phyloP scores from a whole-genome alignment of 192 early-diverging fungal genomes.

The Geosiphon pyriformis region DNA sequence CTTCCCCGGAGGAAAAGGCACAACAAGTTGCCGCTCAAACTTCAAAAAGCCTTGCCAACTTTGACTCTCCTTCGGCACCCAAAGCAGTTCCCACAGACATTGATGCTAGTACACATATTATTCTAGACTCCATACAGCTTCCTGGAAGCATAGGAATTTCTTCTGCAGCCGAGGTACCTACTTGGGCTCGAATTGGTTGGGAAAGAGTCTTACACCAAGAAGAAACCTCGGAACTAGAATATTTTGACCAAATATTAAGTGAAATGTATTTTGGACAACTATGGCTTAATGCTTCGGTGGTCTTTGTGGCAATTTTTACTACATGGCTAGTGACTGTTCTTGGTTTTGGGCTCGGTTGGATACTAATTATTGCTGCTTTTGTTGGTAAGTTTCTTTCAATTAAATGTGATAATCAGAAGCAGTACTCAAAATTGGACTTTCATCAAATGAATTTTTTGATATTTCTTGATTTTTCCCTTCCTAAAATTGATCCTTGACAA shows the following conservation, averaged over 20 bases:
- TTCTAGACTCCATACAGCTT: background rate
- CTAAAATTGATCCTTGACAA: background rate
- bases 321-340: slow-evolving; percentile 16
- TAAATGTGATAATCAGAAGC: background rate
- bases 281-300: slow-evolving; percentile 17
- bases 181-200: slow-evolving; percentile 18
- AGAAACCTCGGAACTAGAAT: background rate
- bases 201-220: background rate
- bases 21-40: background rate
- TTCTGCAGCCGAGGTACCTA: slow-evolving; percentile 3
- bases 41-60: background rate
- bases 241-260: slow-evolving; percentile 13
- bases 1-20: slow-evolving; percentile 13
- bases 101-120: background rate
- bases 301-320: slow-evolving; percentile 11
- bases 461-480: background rate
- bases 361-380: slow-evolving; percentile 14
- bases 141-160: slow-evolving; percentile 6
- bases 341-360: slow-evolving; percentile 20
- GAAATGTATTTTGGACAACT: slow-evolving; percentile 18
- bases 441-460: background rate
- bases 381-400: slow-evolving; percentile 16
- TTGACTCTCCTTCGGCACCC: too few relatives aligned
- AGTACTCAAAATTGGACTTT: background rate
- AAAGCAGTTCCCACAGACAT: background rate